Base-by-base conservation (phyloP, 1,139 yeast species). In the Scheffersomyces lignicola region DNA sequence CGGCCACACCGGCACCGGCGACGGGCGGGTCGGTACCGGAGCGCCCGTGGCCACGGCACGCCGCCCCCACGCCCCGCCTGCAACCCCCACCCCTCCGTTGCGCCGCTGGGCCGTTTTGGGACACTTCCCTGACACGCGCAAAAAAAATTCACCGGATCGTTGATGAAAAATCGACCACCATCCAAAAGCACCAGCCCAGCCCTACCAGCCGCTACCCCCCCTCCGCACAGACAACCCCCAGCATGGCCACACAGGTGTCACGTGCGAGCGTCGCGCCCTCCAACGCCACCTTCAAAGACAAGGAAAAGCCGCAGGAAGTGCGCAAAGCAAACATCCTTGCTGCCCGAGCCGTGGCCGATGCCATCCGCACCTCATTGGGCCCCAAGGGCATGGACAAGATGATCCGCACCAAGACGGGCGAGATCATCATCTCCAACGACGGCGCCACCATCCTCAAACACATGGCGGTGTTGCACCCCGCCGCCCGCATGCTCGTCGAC, bases 371-470 rank as follows among this genome's bases (percentile, higher is more conserved):
- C 3, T 89, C 97, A 8, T 70, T 92, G 40, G 99, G 99, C 23
- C 99, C 99, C 35, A 90, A 89, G 61, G 98, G 99, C 42, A 92
- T 92, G 98, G 99, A 92, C 62, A 94, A 94, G 70, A 92, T 92
- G 98, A 87, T 87, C 66, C 89, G 87, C 63, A 89, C 97, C 21
- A 84, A 90, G 37, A 77, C 77, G 34, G 97, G 97, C 25, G 92
- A 92, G 55, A 86, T 92, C 49, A 85, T 92, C 54, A 90, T 94
- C 48, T 89, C 97, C 44, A 94, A 92, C 60, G 99, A 92, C 64
- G 99, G 99, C 28, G 97, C 95, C 58, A 89, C 97, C 12, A 94
- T 94, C 52, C 71, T 94, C 50, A 84, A 88, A 55, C 97, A 94
- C 58, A 92, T 94, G 94, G 97, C 97, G 7, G 95, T 94, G 29